phyloP scores from a whole-genome alignment of 345 rosid species.

The Streptanthus diversifolius region DNA sequence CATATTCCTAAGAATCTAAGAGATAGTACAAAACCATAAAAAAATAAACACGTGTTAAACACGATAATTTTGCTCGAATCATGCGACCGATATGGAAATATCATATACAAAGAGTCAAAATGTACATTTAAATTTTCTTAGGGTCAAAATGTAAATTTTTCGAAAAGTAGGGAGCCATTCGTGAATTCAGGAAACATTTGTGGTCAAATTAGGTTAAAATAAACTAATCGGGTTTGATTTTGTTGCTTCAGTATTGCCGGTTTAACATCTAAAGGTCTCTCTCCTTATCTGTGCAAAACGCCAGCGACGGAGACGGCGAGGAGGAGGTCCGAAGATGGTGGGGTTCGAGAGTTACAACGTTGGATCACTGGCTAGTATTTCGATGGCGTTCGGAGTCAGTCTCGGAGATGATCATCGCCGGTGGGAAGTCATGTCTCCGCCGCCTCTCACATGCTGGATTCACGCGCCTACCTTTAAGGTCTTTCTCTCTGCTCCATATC shows the following conservation, averaged over 20 bases:
- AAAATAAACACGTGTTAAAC: too few relatives aligned
- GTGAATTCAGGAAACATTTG: background rate
- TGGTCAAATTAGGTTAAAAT: background rate
- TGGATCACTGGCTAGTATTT: background rate
- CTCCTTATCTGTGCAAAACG: too few relatives aligned
- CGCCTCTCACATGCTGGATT: too few relatives aligned
- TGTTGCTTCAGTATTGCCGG: background rate
- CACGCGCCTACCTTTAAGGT: background rate
- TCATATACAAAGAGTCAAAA: too few relatives aligned
- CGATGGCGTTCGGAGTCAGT: background rate
- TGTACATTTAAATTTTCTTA: too few relatives aligned
- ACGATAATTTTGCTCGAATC: too few relatives aligned
- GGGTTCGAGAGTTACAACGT: background rate
- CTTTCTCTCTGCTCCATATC: background rate
- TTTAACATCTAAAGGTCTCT: too few relatives aligned
- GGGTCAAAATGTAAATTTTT: background rate
- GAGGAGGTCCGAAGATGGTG: background rate
- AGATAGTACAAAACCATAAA: too few relatives aligned
- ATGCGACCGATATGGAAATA: too few relatives aligned
- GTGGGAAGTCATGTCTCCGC: background rate
- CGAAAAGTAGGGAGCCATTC: background rate
- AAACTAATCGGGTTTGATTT: background rate
- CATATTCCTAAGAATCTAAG: too few relatives aligned
- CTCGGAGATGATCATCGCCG: background rate
- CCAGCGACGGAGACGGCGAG: background rate